Evolutionary conservation across 169 alveolate species (phyloP).

Genomic region (Plasmodium yoelii): DNA sequence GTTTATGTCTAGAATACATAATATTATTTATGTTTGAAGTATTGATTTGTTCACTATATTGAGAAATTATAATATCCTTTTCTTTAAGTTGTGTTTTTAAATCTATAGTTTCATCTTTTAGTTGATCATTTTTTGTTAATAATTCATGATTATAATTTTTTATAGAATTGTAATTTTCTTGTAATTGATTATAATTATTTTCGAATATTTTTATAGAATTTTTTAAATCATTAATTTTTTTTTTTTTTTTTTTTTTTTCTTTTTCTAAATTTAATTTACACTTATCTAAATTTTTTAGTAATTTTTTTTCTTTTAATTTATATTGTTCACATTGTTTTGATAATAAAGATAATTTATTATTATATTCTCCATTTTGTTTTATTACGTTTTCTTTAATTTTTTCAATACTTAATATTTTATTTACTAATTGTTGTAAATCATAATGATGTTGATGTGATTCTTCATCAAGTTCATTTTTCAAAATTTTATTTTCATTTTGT

Average conservation of each 20-base stretch:
- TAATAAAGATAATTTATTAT: conserved; percentile 6
- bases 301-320: conserved; percentile 24
- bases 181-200: conserved; percentile 17
- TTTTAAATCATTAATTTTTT: conserved; percentile 30
- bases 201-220: conserved; percentile 32
- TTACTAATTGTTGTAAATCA: conserved; percentile 64
- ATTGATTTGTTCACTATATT: conserved; percentile 7
- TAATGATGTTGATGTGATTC: conserved; percentile 75
- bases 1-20: too few relatives aligned
- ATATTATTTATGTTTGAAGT: too few relatives aligned
- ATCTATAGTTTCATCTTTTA: conserved; percentile 11
- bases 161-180: conserved; percentile 5
- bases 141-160: conserved; percentile 14
- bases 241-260: conserved; percentile 72
- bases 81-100: conserved; percentile 7
- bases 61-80: neutral
- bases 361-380: conserved; percentile 28
- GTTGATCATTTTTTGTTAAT: neutral
- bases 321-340: conserved; percentile 18
- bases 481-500: conserved; percentile 49
- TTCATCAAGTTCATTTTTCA: conserved; percentile 71
- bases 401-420: conserved; percentile 41
- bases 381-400: conserved; percentile 8
- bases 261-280: conserved; percentile 27
- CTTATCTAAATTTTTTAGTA: neutral